phyloP scores from a whole-genome alignment of 2,329 filamentous ascomycete genomes.

The Escovopsis sp. region DNA sequence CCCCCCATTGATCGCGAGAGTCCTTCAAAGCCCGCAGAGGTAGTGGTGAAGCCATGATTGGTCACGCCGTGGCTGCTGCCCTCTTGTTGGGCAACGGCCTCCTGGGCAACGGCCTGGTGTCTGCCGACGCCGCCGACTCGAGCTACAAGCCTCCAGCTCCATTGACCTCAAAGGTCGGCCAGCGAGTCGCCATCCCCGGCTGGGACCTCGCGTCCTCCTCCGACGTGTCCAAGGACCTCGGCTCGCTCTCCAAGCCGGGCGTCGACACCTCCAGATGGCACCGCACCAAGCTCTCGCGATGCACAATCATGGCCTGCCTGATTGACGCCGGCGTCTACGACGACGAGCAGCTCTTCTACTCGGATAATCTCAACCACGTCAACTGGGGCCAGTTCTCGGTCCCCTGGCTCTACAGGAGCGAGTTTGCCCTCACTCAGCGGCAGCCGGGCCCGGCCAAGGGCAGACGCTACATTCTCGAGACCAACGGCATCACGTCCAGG shows the following conservation, averaged over 20 bases:
- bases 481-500: constrained; percentile 44
- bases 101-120: constrained; percentile 4
- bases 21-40: no score
- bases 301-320: constrained; percentile 43
- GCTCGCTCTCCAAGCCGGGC: constrained; percentile 25
- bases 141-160: neutral
- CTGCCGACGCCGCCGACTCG: neutral
- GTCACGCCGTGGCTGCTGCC: constrained; percentile 1
- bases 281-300: constrained; percentile 28
- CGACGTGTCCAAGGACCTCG: constrained; percentile 19
- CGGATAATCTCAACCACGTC: constrained; percentile 28
- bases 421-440: constrained; percentile 25
- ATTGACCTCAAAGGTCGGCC: constrained; percentile 13
- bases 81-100: constrained; percentile 5
- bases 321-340: constrained; percentile 36
- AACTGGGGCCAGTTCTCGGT: constrained; percentile 32
- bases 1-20: no score
- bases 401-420: constrained; percentile 44
- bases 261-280: constrained; percentile 37
- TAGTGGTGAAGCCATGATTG: constrained; percentile 3
- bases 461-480: constrained; percentile 37
- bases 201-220: constrained; percentile 37
- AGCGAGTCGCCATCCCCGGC: constrained; percentile 20
- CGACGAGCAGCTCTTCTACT: constrained; percentile 41
- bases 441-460: constrained; percentile 8